Evolutionary conservation across 495 filamentous ascomycete species (phyloP).

Genomic region (Barbatosphaeria neglecta): DNA sequence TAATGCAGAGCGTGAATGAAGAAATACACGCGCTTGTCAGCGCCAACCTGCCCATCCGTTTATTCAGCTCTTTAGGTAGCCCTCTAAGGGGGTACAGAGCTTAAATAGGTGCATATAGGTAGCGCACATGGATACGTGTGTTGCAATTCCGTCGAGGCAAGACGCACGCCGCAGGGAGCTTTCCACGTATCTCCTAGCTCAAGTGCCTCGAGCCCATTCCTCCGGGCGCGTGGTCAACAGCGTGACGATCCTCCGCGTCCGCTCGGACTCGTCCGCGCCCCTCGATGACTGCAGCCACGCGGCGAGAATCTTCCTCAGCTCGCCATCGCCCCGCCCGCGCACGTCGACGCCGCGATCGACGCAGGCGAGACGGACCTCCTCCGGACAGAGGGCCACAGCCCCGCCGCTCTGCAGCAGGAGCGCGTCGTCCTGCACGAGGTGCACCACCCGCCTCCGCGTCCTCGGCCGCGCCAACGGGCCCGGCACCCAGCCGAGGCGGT

Average conservation of each 20-base stretch:
- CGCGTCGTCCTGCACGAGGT: slow-evolving; percentile 34
- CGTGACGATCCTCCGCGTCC: slow-evolving; percentile 2
- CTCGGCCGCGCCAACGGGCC: slow-evolving; percentile 5
- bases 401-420: slow-evolving; percentile 24
- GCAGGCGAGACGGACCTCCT: slow-evolving; percentile 32
- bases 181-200: no score
- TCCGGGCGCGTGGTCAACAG: slow-evolving; percentile 3
- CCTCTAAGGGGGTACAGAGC: no score
- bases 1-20: no score
- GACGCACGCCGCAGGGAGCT: no score
- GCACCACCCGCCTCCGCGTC: slow-evolving; percentile 26
- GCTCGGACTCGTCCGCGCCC: slow-evolving; percentile 3
- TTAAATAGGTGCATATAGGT: no score
- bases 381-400: slow-evolving; percentile 17
- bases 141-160: no score
- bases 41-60: no score
- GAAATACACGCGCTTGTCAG: no score
- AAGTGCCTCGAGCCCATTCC: slow-evolving; percentile 1
- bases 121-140: no score
- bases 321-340: slow-evolving; percentile 8
- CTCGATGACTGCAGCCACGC: slow-evolving; percentile 22
- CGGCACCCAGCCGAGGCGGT: slow-evolving; percentile 8
- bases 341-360: slow-evolving; percentile 30
- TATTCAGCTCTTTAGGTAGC: no score
- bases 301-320: slow-evolving; percentile 14